Base-by-base conservation (phyloP, 176 grass and related monocot genomes). In the Avena insularis region DNA sequence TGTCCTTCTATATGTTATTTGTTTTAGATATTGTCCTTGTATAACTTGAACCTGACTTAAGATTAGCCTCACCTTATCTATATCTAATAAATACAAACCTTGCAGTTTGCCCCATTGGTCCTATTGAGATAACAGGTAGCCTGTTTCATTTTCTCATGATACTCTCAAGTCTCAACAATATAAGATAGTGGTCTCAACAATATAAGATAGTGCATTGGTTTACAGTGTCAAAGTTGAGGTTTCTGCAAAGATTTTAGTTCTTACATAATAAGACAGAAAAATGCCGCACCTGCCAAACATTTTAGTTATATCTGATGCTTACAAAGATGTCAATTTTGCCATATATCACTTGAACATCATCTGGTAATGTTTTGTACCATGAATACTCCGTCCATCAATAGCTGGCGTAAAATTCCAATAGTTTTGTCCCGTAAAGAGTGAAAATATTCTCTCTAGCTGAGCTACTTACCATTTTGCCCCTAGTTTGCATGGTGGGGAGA, bases 1-100 rank as follows among this genome's bases (percentile, higher is more conserved):
- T 43, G 9, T 86, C 21, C 62, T 43, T 82, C 10, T 35, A 21
- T 82, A 29, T 45, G 36, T 63, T 43, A n/a, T 57, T 86, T 20
- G 43, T 68, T 82, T 46, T 31, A 31, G 55, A 6, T 14, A 31
- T 25, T 43, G 9, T 86, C 21, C 62, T 43, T 82, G 3, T 35
- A 21, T 82, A 29, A 29, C 31, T 67, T 68, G 7, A 68, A 77
- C 48, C 8, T 78, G 38, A 13, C 13, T 5, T 3, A 23, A 35
- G 14, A 17, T 38, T 64, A 75, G 57, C 7, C 15, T 77, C 50
- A 60, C 16, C 50, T 15, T 7, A 15, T 82, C 15, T 75, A 84
- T 46, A 48, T 61, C 64, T 56, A 71, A 71, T 14, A 23, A 38
- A 73, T 25, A 36, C 8, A 64, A 35, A 20, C 3, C 29, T 78